Evolutionary conservation across 2,329 filamentous ascomycete species (phyloP).

Genomic region (Epicoccum sorghinum): DNA sequence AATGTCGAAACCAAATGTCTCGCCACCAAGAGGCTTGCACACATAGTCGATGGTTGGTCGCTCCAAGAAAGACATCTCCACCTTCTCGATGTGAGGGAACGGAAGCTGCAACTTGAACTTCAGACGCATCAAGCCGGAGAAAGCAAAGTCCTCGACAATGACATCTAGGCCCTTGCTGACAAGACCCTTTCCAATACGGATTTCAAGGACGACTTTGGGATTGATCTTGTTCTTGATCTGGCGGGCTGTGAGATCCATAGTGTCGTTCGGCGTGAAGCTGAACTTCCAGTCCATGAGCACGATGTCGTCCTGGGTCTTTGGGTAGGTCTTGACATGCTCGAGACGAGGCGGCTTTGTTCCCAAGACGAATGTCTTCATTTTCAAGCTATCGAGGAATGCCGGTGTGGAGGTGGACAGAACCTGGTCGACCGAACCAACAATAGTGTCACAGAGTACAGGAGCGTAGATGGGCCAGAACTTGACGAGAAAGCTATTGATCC

Average conservation of each 20-base stretch:
- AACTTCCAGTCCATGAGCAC: slow-evolving; percentile 99
- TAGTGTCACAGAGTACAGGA: slow-evolving; percentile 87
- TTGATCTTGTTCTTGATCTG: slow-evolving; percentile 97
- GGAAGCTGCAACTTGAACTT: slow-evolving; percentile 97
- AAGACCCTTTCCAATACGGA: slow-evolving; percentile 92
- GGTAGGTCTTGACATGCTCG: slow-evolving; percentile 98
- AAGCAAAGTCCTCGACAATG: slow-evolving; percentile 97
- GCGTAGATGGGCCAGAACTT: slow-evolving; percentile 99
- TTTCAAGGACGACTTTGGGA: slow-evolving; percentile 93
- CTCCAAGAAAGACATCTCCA: slow-evolving; percentile 94
- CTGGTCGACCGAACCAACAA: slow-evolving; percentile 94
- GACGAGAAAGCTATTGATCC: slow-evolving; percentile 98
- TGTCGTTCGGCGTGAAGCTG: slow-evolving; percentile 97
- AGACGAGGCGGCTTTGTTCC: slow-evolving; percentile 94
- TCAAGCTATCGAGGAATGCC: slow-evolving; percentile 89
- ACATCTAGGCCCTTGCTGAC: slow-evolving; percentile 97
- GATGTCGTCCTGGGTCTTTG: slow-evolving; percentile 91
- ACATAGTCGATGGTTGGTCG: slow-evolving; percentile 92
- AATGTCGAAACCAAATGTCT: slow-evolving; percentile 96
- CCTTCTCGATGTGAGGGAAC: slow-evolving; percentile 91
- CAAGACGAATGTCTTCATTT: slow-evolving; percentile 90
- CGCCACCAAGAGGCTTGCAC: slow-evolving; percentile 95
- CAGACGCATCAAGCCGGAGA: slow-evolving; percentile 92
- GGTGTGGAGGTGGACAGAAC: slow-evolving; percentile 92
- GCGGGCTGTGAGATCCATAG: slow-evolving; percentile 83